These are phyloP conservation scores for Fomes fomentarius DNA, from an alignment of 1,284 basidiomycete species.

Conservation along the genomic window DNA sequence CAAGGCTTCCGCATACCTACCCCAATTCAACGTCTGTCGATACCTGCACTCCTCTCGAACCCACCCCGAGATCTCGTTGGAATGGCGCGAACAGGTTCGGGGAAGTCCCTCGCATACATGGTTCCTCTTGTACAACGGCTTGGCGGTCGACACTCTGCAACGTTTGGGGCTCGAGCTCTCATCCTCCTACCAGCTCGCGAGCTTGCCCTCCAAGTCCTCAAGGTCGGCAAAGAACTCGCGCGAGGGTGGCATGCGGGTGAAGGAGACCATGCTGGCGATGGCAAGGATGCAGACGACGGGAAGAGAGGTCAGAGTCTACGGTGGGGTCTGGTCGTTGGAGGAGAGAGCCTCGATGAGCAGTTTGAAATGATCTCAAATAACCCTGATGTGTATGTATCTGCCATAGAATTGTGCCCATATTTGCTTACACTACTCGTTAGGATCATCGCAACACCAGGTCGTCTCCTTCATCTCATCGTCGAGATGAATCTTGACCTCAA, in stretches of 20 bases:
- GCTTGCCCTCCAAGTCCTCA: slow-evolving; percentile 91
- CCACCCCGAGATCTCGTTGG: slow-evolving; percentile 96
- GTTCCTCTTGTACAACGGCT: slow-evolving; percentile 91
- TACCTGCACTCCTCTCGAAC: slow-evolving; percentile 83
- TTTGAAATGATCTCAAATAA: slow-evolving; percentile 95
- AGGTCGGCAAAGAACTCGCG: slow-evolving; percentile 92
- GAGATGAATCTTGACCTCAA: slow-evolving; percentile 97
- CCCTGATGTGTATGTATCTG: slow-evolving; percentile 83
- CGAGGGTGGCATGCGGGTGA: slow-evolving; percentile 72
- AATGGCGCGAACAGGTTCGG: slow-evolving; percentile 98
- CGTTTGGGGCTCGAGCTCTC: slow-evolving; percentile 87
- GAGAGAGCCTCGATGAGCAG: slow-evolving; percentile 95
- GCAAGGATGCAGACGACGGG: slow-evolving; percentile 52
- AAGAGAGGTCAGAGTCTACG: slow-evolving; percentile 74
- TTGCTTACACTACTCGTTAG: slow-evolving; percentile 44
- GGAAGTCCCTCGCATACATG: slow-evolving; percentile 97
- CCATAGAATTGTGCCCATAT: slow-evolving; percentile 9
- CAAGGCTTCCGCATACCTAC: slow-evolving; percentile 96
- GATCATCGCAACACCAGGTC: slow-evolving; percentile 96
- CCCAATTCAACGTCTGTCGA: slow-evolving; percentile 92
- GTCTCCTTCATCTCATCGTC: slow-evolving; percentile 92
- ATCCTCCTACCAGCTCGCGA: slow-evolving; percentile 94
- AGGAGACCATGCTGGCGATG: slow-evolving; percentile 69
- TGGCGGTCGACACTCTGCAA: slow-evolving; percentile 77
- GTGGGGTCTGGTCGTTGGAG: slow-evolving; percentile 96